phyloP scores from a whole-genome alignment of 2,329 filamentous ascomycete species.

The Penicillium sp. region DNA sequence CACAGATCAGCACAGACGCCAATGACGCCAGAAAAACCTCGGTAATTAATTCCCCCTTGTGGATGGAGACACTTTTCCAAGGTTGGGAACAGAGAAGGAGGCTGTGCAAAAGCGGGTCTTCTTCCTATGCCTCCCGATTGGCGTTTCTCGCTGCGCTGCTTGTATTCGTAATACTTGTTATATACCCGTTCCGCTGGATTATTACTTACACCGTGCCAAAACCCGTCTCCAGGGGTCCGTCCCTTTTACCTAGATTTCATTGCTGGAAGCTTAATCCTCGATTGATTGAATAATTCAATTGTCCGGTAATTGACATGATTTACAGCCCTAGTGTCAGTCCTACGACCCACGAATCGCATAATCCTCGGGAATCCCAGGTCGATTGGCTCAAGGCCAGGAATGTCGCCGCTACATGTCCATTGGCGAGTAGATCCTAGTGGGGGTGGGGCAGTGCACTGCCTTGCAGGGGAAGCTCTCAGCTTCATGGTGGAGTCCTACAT shows the following conservation, averaged over 20 bases:
- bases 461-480: constrained; percentile 21
- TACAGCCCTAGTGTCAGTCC: too few relatives aligned
- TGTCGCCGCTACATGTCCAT: neutral
- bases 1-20: constrained; percentile 15
- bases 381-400: neutral
- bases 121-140: constrained; percentile 18
- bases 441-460: constrained; percentile 26
- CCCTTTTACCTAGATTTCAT: too few relatives aligned
- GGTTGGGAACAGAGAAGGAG: constrained; percentile 18
- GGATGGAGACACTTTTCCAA: constrained; percentile 15
- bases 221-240: too few relatives aligned
- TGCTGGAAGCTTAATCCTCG: too few relatives aligned
- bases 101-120: constrained; percentile 22
- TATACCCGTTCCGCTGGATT: neutral
- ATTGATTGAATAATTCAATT: too few relatives aligned
- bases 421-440: constrained; percentile 13
- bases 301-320: too few relatives aligned
- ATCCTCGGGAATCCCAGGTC: neutral
- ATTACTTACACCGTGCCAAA: constrained; percentile 4
- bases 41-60: constrained; percentile 16
- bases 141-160: neutral
- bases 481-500: constrained; percentile 16
- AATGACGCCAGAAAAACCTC: constrained; percentile 11
- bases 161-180: constrained; percentile 17
- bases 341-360: too few relatives aligned